Evolutionary conservation across 768 basidiomycete species (phyloP), one percentile per base, ranked within the genome.

Genomic region (Mycena venus): DNA sequence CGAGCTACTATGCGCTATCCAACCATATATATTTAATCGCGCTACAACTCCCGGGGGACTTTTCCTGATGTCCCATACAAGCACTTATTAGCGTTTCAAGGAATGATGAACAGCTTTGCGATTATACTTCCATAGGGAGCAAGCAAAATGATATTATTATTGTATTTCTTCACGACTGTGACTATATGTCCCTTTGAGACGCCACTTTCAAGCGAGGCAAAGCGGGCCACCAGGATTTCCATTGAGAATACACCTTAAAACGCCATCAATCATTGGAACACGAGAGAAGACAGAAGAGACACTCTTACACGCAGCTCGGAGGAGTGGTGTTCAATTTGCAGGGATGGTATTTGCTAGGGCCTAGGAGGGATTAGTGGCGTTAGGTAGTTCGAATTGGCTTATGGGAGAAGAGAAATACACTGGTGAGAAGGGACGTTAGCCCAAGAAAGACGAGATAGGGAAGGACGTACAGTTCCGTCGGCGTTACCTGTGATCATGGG

Each of bases 171-270:
- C 23, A 62, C 42, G 61, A 19, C 61, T 62, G 42, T 62, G 61
- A 61, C 34, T 58, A 36, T 29, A 61, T 38, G 38, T 61, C 58
- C 59, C 36, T 23, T 40, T 38, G 25, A 42, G 59, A 61, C 15
- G 10, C 58, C 58, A 38, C 58, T 36, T 31, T 62, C 42, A 62
- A 47, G 61, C 61, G 61, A 62, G 40, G 42, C 61, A 62, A 47
- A 62, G 61, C 42, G 61, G 61, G 61, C 61, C 61, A 62, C 61
- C 61, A 31, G 61, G 61, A 32, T 62, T 62, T 62, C 61, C 61
- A 44, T 62, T 62, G 61, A 47, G 61, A 62, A 62, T 47, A 31
- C 61, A 62, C 42, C 61, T 62, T 62, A 19, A 62, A 47, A 44
- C 27, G 44, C 44, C 61, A 47, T 62, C 40, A 47, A 62, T 62